Base-by-base conservation (phyloP, 2,329 filamentous ascomycete genomes). In the Neopestalotiopsis clavispora region DNA sequence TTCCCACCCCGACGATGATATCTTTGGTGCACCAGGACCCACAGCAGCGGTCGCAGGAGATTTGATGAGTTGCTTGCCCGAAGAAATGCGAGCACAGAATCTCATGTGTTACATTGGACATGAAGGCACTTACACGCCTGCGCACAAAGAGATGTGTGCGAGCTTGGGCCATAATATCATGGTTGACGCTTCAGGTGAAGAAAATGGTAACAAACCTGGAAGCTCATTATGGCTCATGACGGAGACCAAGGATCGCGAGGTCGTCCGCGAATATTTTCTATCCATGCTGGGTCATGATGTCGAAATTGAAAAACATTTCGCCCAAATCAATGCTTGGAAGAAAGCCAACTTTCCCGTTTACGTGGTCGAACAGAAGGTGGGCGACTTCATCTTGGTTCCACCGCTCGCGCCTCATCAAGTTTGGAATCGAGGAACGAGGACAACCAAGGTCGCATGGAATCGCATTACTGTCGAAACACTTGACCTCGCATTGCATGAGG, bases 151-250 rank as follows among this genome's bases (percentile, higher is more conserved):
- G 79, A 99, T 99, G 96, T 99, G 96, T 80, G 96, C 94, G 13
- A 97, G 93, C 45, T 83, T 98, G 13, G 95, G 96, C 0, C 96
- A 99, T 73, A 99, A 99, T 76, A 95, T 99, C 74, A 98, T 99
- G 96, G 94, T 99, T 1, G 94, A 98, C 73, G 90, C 94, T 2
- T 98, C 95, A 1, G 84, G 89, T 2, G 84, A 88, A 20, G 88
- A 91, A 67, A 85, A 92, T 65, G 93, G 92, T 4, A 93, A 96
- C 76, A 93, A 90, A 71, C 89, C 92, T 1, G 96, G 96, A 1
- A 97, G 93, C 67, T 98, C 96, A 0, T 89, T 99, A 49, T 99
- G 96, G 96, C 97, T 98, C 78, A 98, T 99, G 96, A 98, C 96
- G 0, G 94, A 98, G 78, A 94, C 91, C 45, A 97, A 96, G 75